A percentile compares a stretch with the other conserved stretches of the same genome.
Evolutionary conservation across 2,329 filamentous ascomycete species (phyloP).

Genomic region (Gliomastix tumulicola): DNA sequence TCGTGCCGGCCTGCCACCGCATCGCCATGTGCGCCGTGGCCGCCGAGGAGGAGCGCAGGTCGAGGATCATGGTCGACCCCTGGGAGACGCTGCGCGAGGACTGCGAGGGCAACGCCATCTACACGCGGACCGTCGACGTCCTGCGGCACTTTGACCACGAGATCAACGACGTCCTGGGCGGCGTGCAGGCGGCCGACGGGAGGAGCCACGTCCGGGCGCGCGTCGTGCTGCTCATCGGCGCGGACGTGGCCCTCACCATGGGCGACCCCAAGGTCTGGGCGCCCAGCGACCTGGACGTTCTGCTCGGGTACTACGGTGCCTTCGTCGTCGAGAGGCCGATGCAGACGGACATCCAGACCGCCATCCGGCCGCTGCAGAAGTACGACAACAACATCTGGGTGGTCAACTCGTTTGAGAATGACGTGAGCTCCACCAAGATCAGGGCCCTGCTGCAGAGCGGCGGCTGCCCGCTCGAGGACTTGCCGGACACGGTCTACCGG

Average conservation of each 20-base stretch:
- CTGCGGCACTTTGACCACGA: constrained; percentile 81
- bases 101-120: constrained; percentile 56
- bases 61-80: constrained; percentile 75
- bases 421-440: constrained; percentile 72
- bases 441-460: constrained; percentile 68
- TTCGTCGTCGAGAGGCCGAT: constrained; percentile 70
- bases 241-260: constrained; percentile 65
- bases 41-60: constrained; percentile 61
- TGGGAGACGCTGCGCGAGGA: constrained; percentile 56
- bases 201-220: constrained; percentile 53
- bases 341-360: constrained; percentile 82
- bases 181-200: constrained; percentile 60
- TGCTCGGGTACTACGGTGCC: constrained; percentile 69
- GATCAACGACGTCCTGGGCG: constrained; percentile 72
- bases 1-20: constrained; percentile 14
- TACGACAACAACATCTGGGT: constrained; percentile 78
- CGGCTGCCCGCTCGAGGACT: constrained; percentile 70
- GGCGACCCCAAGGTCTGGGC: constrained; percentile 68
- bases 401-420: constrained; percentile 79
- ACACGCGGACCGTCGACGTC: constrained; percentile 78
- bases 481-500: constrained; percentile 62
- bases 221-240: constrained; percentile 72
- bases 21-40: constrained; percentile 59
- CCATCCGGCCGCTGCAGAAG: constrained; percentile 64
- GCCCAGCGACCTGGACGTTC: constrained; percentile 73